phyloP scores from a whole-genome alignment of 352 stramenopile genomes.

The Pythium brassicae region DNA sequence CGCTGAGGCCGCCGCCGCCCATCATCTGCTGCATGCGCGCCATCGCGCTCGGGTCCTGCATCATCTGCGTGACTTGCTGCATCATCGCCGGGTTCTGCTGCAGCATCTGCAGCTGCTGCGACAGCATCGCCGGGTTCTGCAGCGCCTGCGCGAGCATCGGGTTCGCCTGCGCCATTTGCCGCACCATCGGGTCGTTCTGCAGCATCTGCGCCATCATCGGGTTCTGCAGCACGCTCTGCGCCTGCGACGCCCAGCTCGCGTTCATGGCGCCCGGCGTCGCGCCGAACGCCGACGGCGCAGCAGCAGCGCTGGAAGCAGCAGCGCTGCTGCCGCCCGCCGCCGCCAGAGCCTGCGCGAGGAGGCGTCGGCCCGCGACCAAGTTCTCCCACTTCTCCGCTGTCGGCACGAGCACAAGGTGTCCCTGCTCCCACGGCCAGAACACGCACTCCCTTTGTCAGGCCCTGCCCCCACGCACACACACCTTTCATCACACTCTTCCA shows the following conservation, averaged over 20 bases:
- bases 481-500: background rate
- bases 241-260: conserved; percentile 47
- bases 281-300: background rate
- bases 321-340: conserved; percentile 2
- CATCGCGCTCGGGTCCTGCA: conserved; percentile 71
- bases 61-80: conserved; percentile 78
- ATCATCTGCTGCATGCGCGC: conserved; percentile 74
- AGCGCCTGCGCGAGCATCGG: conserved; percentile 75
- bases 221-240: conserved; percentile 70
- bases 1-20: background rate
- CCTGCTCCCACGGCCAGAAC: conserved; percentile 15
- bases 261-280: background rate
- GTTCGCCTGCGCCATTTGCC: conserved; percentile 77
- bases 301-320: background rate
- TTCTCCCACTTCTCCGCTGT: conserved; percentile 74
- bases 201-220: conserved; percentile 67
- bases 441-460: background rate
- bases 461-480: background rate
- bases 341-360: conserved; percentile 48
- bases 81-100: conserved; percentile 82
- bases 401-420: conserved; percentile 62
- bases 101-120: conserved; percentile 59
- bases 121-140: conserved; percentile 67
- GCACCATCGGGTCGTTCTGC: conserved; percentile 64
- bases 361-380: conserved; percentile 53